phyloP scores from a whole-genome alignment of 371 early-diverging fungal species.

The Rhizopus sp. region DNA sequence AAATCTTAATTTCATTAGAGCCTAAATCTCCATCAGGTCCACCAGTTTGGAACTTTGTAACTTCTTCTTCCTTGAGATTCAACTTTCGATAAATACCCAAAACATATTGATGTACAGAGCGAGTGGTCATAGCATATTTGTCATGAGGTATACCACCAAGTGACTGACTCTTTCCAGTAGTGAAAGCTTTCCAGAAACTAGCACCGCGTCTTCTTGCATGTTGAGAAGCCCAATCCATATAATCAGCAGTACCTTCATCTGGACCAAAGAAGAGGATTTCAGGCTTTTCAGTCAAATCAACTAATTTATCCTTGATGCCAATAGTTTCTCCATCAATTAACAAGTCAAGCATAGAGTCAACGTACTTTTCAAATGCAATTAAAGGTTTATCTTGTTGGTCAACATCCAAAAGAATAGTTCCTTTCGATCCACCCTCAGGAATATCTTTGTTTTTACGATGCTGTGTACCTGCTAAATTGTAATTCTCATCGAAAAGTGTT shows the following conservation, averaged over 20 bases:
- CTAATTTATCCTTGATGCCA: constrained; percentile 95
- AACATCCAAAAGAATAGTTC: constrained; percentile 93
- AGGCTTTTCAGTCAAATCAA: constrained; percentile 85
- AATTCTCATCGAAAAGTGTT: constrained; percentile 97
- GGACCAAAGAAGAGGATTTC: constrained; percentile 99
- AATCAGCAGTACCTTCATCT: constrained; percentile 98
- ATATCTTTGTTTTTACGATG: constrained; percentile 99
- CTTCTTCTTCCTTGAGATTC: constrained; percentile 74
- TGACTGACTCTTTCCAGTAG: constrained; percentile 95
- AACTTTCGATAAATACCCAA: constrained; percentile 93
- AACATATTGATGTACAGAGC: constrained; percentile 98
- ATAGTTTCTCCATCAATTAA: constrained; percentile 89
- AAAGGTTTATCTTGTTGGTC: constrained; percentile 92
- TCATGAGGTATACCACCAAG: constrained; percentile 99
- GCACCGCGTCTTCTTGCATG: constrained; percentile 92
- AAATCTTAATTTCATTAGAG: constrained; percentile 98
- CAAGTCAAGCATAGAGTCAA: constrained; percentile 92
- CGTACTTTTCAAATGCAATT: constrained; percentile 98
- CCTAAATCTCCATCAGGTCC: constrained; percentile 99
- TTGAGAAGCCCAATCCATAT: constrained; percentile 98
- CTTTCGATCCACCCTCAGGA: constrained; percentile 98
- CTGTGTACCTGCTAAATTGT: constrained; percentile 94
- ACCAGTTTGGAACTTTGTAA: constrained; percentile 95
- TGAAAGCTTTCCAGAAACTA: constrained; percentile 98
- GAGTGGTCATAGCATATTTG: constrained; percentile 96